Evolutionary conservation across 768 basidiomycete genomes (phyloP), one percentile per base, ranked within the genome.

Genomic region (Lentinula raphanica): DNA sequence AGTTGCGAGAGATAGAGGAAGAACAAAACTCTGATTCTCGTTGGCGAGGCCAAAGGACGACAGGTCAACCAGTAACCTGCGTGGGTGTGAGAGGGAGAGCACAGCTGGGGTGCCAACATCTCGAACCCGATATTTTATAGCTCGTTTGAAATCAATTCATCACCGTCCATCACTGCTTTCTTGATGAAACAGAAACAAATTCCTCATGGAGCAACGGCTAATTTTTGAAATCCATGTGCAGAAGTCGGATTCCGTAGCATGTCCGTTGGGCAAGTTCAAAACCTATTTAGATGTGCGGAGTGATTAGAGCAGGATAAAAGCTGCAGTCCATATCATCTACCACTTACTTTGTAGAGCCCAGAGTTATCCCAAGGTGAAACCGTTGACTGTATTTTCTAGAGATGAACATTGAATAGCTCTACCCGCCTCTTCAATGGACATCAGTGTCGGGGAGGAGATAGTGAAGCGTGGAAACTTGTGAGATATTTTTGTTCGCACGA

Each of bases 41-140:
- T 49, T 23, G 23, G 23, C 21, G 48, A 35, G 19, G 29, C 49
- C 29, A 50, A 50, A 50, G 31, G 49, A 50, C 49, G 49, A 50
- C 49, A 50, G 49, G 49, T 50, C 49, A 50, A 50, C 49, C 49
- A 50, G 49, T 50, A 50, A 50, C 49, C 49, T 50, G 49, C 49
- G 49, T 50, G n/a, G 45, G 45, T 44, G 42, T 44, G 42, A 21
- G 49, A n/a, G 49, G 49, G 48, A 35, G 49, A 50, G 49, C 49
- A 50, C 49, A 31, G 49, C 49, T 50, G 49, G 31, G 29, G 49
- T 35, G 3, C 49, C 29, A 50, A 5, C 31, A 50, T 35, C 28
- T 35, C 17, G 32, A 35, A 13, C 9, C 27, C 13, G 23, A n/a
- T 1, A 21, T 29, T 32, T 19, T 50, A 32, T 50, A 50, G 19